These are phyloP conservation scores for Fraxinus angustifolia DNA, from an alignment of 305 asterid genomes.

Conservation along the genomic window DNA sequence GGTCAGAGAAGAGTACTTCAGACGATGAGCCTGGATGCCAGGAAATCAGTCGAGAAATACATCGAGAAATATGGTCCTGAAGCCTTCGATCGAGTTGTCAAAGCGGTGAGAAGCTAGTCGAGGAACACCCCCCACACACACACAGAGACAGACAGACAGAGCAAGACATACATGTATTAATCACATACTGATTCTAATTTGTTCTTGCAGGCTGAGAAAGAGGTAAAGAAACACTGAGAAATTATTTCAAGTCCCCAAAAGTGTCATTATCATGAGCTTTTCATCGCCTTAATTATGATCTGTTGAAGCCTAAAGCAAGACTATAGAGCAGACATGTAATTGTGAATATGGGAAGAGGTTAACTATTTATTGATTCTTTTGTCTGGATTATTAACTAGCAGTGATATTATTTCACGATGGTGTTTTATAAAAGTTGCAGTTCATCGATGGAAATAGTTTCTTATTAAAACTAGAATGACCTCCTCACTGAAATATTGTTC, in stretches of 20 bases:
- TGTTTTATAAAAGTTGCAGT: background rate
- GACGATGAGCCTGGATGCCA: constrained; percentile 92
- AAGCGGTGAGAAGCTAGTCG: constrained; percentile 46
- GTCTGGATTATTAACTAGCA: background rate
- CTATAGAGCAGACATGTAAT: background rate
- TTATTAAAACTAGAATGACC: background rate
- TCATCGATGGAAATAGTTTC: background rate
- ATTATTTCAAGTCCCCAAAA: background rate
- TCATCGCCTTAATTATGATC: background rate
- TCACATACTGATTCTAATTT: background rate
- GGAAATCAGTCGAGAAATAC: constrained; percentile 72
- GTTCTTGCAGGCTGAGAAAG: constrained; percentile 7
- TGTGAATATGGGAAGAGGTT: background rate
- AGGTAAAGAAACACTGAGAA: background rate
- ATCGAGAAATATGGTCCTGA: constrained; percentile 73
- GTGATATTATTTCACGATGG: background rate
- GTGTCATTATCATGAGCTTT: background rate
- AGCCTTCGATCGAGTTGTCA: constrained; percentile 76
- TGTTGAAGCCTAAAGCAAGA: background rate
- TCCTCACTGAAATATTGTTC: background rate
- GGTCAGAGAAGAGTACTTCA: constrained; percentile 71
- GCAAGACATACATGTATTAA: background rate
- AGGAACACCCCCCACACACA: background rate
- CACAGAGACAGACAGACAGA: background rate
- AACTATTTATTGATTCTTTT: background rate